Evolutionary conservation across 805 yeast genomes (phyloP), one percentile per base, ranked within the genome.

Genomic region (Saccharomyces paradoxus): DNA sequence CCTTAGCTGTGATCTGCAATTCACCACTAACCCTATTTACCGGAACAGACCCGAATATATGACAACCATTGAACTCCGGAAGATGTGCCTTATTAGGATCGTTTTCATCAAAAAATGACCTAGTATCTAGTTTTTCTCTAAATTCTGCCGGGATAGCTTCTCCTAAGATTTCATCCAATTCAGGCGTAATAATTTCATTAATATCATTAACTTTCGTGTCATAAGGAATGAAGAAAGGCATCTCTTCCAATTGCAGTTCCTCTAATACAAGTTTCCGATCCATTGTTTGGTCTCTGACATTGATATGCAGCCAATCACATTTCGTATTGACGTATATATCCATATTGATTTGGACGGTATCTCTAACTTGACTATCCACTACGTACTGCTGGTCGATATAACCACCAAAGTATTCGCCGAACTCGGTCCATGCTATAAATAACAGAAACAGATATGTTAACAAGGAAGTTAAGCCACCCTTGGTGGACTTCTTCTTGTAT

Each of bases 21-120:
- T 86, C 89, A 7, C 99, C 99, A 52, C 77, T 72, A 3, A 94
- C 96, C 60, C 87, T 84, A 63, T 87, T 90, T 2, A 92, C 91
- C 0, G 95, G 91, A 50, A 91, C 77, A 1, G 82, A 74, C 2
- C 97, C 97, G 63, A 79, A 87, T 2, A 91, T 80, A 60, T 89
- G 89, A 70, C 97, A 91, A n/a, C 90, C 91, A 53, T 74, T 57
- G n/a, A 67, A 58, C 2, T 62, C 59, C 2, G 87, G 89, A 0
- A 83, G 79, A 2, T 81, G 85, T 50, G 79, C 77, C 17, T 48
- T 46, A 1, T 50, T 50, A 37, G 55, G 54, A 44, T 62, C 61
- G 52, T 58, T 58, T 50, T 55, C 60, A 49, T 60, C 60, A 26
- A 56, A 55, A 41, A 41, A 52, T 48, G 41, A 41, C 17, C 77